Evolutionary conservation across 768 basidiomycete species (phyloP).

Genomic region (Nevesoporus exiguus): DNA sequence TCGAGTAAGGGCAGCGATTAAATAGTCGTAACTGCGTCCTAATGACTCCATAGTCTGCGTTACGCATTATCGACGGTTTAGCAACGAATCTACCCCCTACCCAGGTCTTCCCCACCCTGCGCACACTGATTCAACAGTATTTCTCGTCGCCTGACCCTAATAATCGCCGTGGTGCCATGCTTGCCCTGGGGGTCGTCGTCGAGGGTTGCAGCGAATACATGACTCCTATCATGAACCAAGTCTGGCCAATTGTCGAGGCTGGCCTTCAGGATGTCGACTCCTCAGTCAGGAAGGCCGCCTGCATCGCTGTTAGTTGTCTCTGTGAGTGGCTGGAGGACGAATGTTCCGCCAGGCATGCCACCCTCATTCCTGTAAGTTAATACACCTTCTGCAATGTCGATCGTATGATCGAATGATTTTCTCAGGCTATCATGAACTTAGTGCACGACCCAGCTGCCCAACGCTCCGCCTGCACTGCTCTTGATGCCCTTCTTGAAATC

Average conservation of each 20-base stretch:
- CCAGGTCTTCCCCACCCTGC: constrained; percentile 94
- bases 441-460: constrained; percentile 86
- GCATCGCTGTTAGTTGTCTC: constrained; percentile 90
- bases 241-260: constrained; percentile 92
- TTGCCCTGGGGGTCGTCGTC: constrained; percentile 91
- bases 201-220: constrained; percentile 99
- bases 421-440: constrained; percentile 83
- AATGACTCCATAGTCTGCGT: constrained; percentile 61
- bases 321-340: constrained; percentile 98
- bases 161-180: constrained; percentile 87
- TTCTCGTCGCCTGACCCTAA: constrained; percentile 76
- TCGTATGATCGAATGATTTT: not conserved
- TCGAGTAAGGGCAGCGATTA: constrained; percentile 53
- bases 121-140: constrained; percentile 77
- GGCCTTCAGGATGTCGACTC: constrained; percentile 84
- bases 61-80: constrained; percentile 91
- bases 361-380: constrained; percentile 76
- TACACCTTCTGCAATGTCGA: not conserved
- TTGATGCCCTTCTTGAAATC: constrained; percentile 95
- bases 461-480: constrained; percentile 90
- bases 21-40: not conserved
- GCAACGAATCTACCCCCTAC: constrained; percentile 89
- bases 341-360: constrained; percentile 74
- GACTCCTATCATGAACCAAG: constrained; percentile 84
- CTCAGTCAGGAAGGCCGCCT: constrained; percentile 91